These are phyloP conservation scores for Artemisia argyi DNA, from an alignment of 129 eudicot genomes.

Conservation along the genomic window DNA sequence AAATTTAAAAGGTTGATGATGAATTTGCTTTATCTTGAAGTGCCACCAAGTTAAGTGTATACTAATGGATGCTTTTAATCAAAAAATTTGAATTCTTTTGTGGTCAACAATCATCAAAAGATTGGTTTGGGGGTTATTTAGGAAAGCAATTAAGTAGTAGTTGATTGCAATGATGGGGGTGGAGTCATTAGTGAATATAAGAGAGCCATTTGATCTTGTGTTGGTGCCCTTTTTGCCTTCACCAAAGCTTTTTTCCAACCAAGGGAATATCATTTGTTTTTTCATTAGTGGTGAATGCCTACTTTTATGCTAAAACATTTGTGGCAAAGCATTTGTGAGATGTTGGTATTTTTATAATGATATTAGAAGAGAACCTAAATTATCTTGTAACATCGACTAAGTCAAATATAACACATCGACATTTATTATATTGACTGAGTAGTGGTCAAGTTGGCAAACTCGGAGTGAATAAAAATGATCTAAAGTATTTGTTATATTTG, in stretches of 20 bases:
- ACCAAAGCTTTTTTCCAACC: constrained; percentile 18
- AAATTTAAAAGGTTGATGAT: constrained; percentile 30
- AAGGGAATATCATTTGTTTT: constrained; percentile 21
- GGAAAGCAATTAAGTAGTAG: constrained; percentile 38
- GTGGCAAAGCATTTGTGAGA: no score
- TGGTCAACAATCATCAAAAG: constrained; percentile 40
- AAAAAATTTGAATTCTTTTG: constrained; percentile 31
- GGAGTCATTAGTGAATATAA: constrained; percentile 34
- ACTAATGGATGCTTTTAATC: constrained; percentile 31
- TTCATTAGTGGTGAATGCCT: constrained; percentile 26
- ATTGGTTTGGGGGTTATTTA: constrained; percentile 25
- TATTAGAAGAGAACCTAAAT: no score
- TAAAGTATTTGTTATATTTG: no score
- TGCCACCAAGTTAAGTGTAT: constrained; percentile 41
- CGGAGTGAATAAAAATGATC: no score
- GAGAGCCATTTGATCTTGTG: constrained; percentile 34
- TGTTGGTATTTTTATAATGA: no score
- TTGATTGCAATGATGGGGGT: constrained; percentile 40
- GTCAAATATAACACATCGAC: no score
- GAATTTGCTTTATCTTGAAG: constrained; percentile 33
- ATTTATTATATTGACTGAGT: no score
- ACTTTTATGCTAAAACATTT: constrained; percentile 8
- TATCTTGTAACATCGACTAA: no score
- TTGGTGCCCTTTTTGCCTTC: constrained; percentile 21
- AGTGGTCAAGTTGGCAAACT: no score